Evolutionary conservation across 768 basidiomycete genomes (phyloP).

Genomic region (Kwoniella sp.): DNA sequence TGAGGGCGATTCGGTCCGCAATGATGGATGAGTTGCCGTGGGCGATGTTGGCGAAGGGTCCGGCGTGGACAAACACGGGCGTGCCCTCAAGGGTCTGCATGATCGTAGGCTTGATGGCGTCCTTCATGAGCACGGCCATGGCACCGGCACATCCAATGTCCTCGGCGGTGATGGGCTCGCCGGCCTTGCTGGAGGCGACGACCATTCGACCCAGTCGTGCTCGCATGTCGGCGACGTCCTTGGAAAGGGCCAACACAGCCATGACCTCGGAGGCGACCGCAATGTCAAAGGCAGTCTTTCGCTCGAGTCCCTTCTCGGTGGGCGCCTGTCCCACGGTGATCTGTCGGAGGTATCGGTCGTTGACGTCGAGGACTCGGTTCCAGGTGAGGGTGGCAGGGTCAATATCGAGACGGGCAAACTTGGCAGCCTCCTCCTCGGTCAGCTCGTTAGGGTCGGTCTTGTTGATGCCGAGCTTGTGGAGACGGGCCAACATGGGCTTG

Average conservation of each 20-base stretch:
- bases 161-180: constrained; percentile 89
- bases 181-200: constrained; percentile 84
- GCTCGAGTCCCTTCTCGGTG: constrained; percentile 83
- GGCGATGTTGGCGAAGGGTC: constrained; percentile 98
- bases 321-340: constrained; percentile 85
- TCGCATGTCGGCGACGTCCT: constrained; percentile 83
- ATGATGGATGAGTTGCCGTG: constrained; percentile 96
- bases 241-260: constrained; percentile 92
- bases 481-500: constrained; percentile 90
- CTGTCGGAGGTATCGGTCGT: constrained; percentile 93
- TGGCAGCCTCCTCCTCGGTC: constrained; percentile 83
- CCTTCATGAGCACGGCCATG: constrained; percentile 94
- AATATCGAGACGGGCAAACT: constrained; percentile 86
- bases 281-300: constrained; percentile 92
- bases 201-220: constrained; percentile 83
- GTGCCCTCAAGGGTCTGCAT: constrained; percentile 99
- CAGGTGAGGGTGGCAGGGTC: constrained; percentile 89
- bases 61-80: constrained; percentile 97
- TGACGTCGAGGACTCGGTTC: constrained; percentile 92
- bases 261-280: constrained; percentile 96
- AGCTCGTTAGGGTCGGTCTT: constrained; percentile 89
- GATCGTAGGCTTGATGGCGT: constrained; percentile 96
- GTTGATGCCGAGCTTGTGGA: constrained; percentile 89
- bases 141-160: constrained; percentile 94
- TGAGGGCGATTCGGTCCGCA: constrained; percentile 93